Evolutionary conservation across 352 stramenopile species (phyloP).

Genomic region (Phytophthora europaea): DNA sequence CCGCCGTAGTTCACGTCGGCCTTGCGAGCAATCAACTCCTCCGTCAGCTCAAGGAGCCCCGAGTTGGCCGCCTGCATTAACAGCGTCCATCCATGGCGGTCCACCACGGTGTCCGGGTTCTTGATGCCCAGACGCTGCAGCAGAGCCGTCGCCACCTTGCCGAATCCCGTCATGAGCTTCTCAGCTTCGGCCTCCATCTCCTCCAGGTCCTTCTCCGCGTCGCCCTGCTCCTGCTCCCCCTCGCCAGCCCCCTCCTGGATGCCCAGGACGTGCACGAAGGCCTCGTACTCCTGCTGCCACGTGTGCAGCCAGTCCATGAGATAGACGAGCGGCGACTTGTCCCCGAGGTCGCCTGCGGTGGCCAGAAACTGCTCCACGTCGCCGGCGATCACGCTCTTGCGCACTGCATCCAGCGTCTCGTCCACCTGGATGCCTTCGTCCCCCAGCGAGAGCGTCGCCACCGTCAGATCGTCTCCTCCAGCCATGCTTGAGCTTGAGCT

Average conservation of each 20-base stretch:
- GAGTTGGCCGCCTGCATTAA: conserved; percentile 89
- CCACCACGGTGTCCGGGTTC: conserved; percentile 60
- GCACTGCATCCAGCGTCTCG: conserved; percentile 65
- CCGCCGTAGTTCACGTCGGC: conserved; percentile 74
- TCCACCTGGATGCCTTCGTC: conserved; percentile 43
- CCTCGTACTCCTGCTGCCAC: conserved; percentile 91
- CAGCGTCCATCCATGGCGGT: conserved; percentile 85
- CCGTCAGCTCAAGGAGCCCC: conserved; percentile 62
- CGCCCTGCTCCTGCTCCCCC: conserved; percentile 23
- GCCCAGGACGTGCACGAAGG: conserved; percentile 78
- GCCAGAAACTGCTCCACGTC: conserved; percentile 60
- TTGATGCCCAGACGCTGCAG: conserved; percentile 54
- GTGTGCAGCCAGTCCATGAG: conserved; percentile 90
- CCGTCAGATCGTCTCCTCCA: conserved; percentile 51
- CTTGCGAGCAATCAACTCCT: conserved; percentile 61
- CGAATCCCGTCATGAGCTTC: conserved; percentile 75
- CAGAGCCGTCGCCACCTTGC: conserved; percentile 57
- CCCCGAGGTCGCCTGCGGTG: conserved; percentile 36
- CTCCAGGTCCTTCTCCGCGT: conserved; percentile 68
- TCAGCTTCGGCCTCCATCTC: conserved; percentile 82
- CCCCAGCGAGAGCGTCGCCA: conserved; percentile 55
- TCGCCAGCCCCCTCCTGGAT: conserved; percentile 53
- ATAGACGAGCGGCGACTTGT: conserved; percentile 62
- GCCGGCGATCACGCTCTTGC: conserved; percentile 63
- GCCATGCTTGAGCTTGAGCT: conserved; percentile 23